A percentile compares a stretch with the other conserved stretches of the same genome.
Evolutionary conservation across 2,329 filamentous ascomycete genomes (phyloP).

Genomic region (Pseudomassariella vexata): DNA sequence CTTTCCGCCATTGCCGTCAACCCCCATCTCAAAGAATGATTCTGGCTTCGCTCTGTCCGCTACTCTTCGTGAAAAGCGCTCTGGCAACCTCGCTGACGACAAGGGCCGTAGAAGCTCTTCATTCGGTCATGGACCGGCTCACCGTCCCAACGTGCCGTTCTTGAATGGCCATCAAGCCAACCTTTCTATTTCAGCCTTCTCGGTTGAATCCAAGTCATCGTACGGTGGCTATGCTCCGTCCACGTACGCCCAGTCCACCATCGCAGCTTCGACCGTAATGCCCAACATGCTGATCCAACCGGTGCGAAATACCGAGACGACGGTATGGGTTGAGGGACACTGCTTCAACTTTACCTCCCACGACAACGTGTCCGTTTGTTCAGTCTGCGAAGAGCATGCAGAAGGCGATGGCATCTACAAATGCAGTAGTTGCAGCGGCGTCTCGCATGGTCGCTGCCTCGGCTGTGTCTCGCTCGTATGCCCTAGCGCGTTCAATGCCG

Average conservation of each 20-base stretch:
- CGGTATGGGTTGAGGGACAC: conserved; percentile 80
- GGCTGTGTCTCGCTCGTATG: conserved; percentile 60
- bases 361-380: conserved; percentile 59
- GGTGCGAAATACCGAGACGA: conserved; percentile 72
- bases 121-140: conserved; percentile 66
- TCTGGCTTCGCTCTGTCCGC: conserved; percentile 83
- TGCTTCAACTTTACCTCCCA: conserved; percentile 62
- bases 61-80: conserved; percentile 88
- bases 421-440: conserved; percentile 59
- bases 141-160: conserved; percentile 70
- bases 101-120: conserved; percentile 86
- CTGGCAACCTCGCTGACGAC: conserved; percentile 77
- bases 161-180: conserved; percentile 58
- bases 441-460: conserved; percentile 55
- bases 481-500: conserved; percentile 54
- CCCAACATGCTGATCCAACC: conserved; percentile 76
- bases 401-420: conserved; percentile 69
- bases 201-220: conserved; percentile 62
- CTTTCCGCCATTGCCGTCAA: conserved; percentile 71
- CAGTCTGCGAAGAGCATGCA: conserved; percentile 70
- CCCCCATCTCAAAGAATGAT: conserved; percentile 81
- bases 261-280: conserved; percentile 83
- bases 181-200: conserved; percentile 53
- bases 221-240: conserved; percentile 75
- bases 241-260: conserved; percentile 78